These are phyloP conservation scores for Sistotremastrum suecicum DNA, from an alignment of 768 basidiomycete species.

Conservation along the genomic window DNA sequence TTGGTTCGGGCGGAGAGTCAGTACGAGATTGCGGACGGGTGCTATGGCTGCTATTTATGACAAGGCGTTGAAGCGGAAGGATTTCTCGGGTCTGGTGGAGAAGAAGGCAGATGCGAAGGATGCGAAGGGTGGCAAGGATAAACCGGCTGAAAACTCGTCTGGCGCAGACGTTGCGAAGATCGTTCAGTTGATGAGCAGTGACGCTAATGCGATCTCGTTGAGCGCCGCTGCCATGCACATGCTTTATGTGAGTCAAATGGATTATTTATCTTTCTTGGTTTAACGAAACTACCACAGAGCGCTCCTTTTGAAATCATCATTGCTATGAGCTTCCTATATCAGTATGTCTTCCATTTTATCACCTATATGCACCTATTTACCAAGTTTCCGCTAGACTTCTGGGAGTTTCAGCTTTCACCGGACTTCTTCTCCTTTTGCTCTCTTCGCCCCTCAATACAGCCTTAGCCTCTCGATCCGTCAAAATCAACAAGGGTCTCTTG, in stretches of 20 bases:
- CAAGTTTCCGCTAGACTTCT: conserved; percentile 22
- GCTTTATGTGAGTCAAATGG: conserved; percentile 1
- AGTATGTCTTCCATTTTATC: conserved; percentile 10
- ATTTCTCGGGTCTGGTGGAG: conserved; percentile 62
- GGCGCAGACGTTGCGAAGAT: conserved; percentile 20
- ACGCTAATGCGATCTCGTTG: conserved; percentile 5
- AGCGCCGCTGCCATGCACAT: conserved; percentile 1
- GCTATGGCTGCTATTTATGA: conserved; percentile 82
- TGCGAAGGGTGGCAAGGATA: conserved; percentile 1
- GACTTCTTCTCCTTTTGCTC: conserved; percentile 25
- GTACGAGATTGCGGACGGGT: conserved; percentile 58
- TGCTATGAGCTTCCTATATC: conserved; percentile 20
- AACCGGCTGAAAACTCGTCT: conserved; percentile 3
- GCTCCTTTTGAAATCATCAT: conserved; percentile 20
- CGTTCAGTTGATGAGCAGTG: conserved; percentile 20
- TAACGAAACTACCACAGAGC: conserved; percentile 7
- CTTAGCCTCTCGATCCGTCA: conserved; percentile 23
- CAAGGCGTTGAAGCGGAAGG: conserved; percentile 72
- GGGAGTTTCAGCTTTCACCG: conserved; percentile 32
- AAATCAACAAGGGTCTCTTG: conserved; percentile 20
- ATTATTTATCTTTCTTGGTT: not conserved
- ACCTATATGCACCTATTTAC: not conserved
- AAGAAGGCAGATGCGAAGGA: not conserved
- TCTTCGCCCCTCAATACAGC: conserved; percentile 27
- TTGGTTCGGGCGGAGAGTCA: conserved; percentile 69